These are phyloP conservation scores for Tetrahymena elliotti DNA, from an alignment of 73 alveolate species.

Conservation along the genomic window DNA sequence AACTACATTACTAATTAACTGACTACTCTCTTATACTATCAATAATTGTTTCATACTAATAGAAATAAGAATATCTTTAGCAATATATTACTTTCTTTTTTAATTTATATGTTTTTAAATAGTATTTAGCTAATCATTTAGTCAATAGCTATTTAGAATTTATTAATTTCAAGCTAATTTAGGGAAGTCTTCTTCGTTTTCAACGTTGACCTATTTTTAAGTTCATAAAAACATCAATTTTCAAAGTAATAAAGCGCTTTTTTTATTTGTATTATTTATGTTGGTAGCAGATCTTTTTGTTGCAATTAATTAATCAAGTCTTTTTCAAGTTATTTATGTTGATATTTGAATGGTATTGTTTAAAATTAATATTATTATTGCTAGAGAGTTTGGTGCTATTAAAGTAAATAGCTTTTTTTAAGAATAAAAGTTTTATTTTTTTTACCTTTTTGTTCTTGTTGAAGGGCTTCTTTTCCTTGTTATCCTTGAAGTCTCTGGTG, in stretches of 20 bases:
- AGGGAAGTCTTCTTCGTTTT: background rate
- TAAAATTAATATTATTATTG: too few species aligned
- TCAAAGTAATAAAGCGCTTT: too few species aligned
- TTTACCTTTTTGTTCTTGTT: background rate
- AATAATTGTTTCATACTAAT: background rate
- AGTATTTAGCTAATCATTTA: background rate
- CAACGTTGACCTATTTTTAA: background rate
- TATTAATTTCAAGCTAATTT: background rate
- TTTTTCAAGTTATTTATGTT: too few species aligned
- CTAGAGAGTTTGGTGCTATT: too few species aligned
- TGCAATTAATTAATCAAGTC: too few species aligned
- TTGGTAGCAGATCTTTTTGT: too few species aligned
- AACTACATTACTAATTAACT: background rate
- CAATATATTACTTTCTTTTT: background rate
- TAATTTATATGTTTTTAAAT: background rate
- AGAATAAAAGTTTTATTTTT: background rate
- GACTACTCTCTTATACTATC: background rate
- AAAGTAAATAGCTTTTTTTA: background rate
- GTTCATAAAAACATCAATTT: background rate
- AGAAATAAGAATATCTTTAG: background rate
- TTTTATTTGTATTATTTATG: too few species aligned
- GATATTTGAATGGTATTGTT: too few species aligned
- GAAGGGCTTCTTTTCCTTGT: background rate
- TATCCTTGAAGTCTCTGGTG: background rate
- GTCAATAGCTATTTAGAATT: background rate